Conservation (phyloP, 768 basidiomycete species). For the Trametes coccinea region DNA sequence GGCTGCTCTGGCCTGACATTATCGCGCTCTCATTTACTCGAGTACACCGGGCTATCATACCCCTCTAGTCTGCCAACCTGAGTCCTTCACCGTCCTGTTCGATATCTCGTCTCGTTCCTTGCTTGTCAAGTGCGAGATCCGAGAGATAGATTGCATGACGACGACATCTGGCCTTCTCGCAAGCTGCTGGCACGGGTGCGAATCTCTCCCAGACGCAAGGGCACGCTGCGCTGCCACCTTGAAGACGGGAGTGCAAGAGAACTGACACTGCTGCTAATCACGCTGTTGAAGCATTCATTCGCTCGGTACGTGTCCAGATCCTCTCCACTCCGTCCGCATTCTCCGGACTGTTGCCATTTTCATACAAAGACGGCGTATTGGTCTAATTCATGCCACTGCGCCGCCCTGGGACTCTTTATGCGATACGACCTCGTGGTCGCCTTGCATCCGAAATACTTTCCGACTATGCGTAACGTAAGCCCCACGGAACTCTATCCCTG, state of each 20-base stretch:
- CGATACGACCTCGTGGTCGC: slow-evolving; percentile 7
- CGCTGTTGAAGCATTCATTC: slow-evolving; percentile 8
- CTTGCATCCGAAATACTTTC: neutral
- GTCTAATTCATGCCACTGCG: slow-evolving; percentile 6
- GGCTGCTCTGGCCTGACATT: neutral
- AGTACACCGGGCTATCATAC: neutral
- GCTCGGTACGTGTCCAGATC: slow-evolving; percentile 8
- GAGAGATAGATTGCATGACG: slow-evolving; percentile 12
- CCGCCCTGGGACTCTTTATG: slow-evolving; percentile 6
- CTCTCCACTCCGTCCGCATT: neutral
- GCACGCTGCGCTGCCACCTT: slow-evolving; percentile 4
- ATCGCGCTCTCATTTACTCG: neutral
- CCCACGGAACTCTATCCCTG: neutral
- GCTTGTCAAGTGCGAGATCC: neutral
- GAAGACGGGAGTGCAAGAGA: neutral
- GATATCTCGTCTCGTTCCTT: neutral
- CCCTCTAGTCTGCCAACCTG: neutral
- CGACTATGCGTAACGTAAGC: neutral
- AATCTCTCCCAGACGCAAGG: slow-evolving; percentile 8
- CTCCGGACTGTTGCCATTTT: neutral
- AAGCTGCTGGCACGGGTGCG: neutral
- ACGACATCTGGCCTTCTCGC: neutral
- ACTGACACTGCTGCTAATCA: neutral
- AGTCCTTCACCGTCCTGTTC: neutral
- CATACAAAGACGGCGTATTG: slow-evolving; percentile 14